phyloP scores from a whole-genome alignment of 1,284 basidiomycete species.

The Ceratobasidium sp. region DNA sequence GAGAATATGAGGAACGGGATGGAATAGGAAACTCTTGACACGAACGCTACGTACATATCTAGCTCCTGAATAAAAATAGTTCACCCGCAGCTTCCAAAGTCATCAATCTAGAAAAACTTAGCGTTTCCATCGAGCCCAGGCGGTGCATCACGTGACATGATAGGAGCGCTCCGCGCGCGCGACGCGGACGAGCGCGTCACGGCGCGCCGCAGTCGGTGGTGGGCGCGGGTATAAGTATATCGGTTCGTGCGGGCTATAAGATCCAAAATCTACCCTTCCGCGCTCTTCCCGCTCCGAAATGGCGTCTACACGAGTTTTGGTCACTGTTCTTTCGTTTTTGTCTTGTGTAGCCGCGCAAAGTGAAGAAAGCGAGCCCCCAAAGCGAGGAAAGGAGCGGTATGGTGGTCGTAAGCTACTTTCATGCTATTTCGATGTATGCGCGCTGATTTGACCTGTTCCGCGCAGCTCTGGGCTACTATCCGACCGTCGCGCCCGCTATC shows the following conservation, averaged over 20 bases:
- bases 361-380: not conserved
- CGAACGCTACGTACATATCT: not conserved
- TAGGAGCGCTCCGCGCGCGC: not conserved
- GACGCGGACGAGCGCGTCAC: not conserved
- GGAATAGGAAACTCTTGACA: conserved; percentile 15
- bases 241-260: not conserved
- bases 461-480: conserved; percentile 27
- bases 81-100: not conserved
- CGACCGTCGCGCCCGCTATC: not conserved
- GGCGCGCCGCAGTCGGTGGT: not conserved
- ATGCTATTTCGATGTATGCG: not conserved
- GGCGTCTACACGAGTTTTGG: not conserved
- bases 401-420: not conserved
- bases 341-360: not conserved
- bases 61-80: not conserved
- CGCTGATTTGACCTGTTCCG: not conserved
- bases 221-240: not conserved
- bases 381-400: not conserved
- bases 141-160: conserved; percentile 9
- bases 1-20: conserved; percentile 79
- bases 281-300: conserved; percentile 3
- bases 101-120: not conserved
- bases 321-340: not conserved
- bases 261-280: not conserved
- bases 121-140: not conserved